Base-by-base conservation (phyloP, 2,329 filamentous ascomycete genomes). In the Emmonsiellopsis sp. region DNA sequence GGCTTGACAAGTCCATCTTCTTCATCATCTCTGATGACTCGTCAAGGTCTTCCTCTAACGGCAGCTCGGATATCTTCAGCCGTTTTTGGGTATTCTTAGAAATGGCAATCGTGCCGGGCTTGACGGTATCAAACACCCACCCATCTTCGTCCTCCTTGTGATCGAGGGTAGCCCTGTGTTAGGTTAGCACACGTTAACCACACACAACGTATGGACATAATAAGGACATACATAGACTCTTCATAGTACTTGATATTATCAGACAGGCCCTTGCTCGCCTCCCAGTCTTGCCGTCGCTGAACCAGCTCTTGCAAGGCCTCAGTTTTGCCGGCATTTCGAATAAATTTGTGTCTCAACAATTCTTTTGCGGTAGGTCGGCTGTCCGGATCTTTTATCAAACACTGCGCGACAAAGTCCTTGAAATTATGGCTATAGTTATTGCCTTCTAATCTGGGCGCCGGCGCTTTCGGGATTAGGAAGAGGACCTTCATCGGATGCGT, bases 41-140 rank as follows among this genome's bases (percentile, higher is more conserved):
- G 13, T 67, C 66, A 5, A 68, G 55, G 54, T 68, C 64, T 42
- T 65, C 60, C 53, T 69, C 65, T 42, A 68, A 55, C 5, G 59
- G 51, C 7, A 61, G 71, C 0, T 74, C 70, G 40, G 59, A 69
- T 36, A 74, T 63, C 59, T 76, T 79, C 55, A 74, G 68, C 53
- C 72, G 71, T 61, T 72, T 78, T 57, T 55, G 64, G 27, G 56
- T 82, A 61, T 80, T 74, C 54, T 74, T 80, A 3, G 81, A 77
- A 3, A 75, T 78, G 34, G 85, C 75, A 56, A 74, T 70, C 0
- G 87, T 88, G 6, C 76, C 70, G 9, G 81, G 79, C 68, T 88
- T 93, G 65, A 97, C 84, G 0, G 92, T 97, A 64, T 96, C 92
- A 66, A 97, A 97, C 2, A 95, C 86, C 92, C 92, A 97, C 58